Conservation (phyloP, 2,329 filamentous ascomycete species). For the Aspergillus nomiae region DNA sequence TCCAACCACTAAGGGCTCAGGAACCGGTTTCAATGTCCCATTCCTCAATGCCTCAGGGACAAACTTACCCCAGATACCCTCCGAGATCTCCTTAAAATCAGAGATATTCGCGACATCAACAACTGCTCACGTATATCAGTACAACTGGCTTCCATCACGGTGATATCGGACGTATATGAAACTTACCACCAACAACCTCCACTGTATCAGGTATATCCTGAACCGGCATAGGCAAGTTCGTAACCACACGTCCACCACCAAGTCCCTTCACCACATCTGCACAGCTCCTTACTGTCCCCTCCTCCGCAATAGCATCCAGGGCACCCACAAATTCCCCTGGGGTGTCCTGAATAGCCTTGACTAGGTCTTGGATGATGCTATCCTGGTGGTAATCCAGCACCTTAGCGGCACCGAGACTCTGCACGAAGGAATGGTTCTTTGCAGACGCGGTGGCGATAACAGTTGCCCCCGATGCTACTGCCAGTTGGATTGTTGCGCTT, state of each 20-base stretch:
- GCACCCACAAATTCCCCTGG: conserved; percentile 16
- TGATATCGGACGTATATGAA: neutral
- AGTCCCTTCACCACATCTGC: conserved; percentile 12
- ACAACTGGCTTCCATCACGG: neutral
- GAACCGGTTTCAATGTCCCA: conserved; percentile 32
- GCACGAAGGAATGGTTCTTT: conserved; percentile 40
- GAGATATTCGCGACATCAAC: conserved; percentile 3
- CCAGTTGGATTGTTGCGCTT: conserved; percentile 45
- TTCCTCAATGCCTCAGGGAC: conserved; percentile 29
- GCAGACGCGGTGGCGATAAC: conserved; percentile 42
- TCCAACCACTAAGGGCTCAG: conserved; percentile 40
- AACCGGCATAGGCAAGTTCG: neutral
- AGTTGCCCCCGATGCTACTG: conserved; percentile 41
- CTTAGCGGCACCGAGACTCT: conserved; percentile 36
- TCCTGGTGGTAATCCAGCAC: conserved; percentile 42
- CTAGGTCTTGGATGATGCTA: conserved; percentile 30
- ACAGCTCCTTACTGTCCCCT: neutral
- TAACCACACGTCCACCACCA: conserved; percentile 13
- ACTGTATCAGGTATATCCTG: neutral
- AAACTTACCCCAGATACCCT: conserved; percentile 31
- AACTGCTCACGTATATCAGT: neutral
- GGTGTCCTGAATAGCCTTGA: conserved; percentile 17
- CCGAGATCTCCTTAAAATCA: conserved; percentile 20
- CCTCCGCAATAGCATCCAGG: conserved; percentile 12
- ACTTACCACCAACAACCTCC: conserved; percentile 1